Conservation (phyloP, 2,329 filamentous ascomycete species). For the Talaromyces amestolkiae region DNA sequence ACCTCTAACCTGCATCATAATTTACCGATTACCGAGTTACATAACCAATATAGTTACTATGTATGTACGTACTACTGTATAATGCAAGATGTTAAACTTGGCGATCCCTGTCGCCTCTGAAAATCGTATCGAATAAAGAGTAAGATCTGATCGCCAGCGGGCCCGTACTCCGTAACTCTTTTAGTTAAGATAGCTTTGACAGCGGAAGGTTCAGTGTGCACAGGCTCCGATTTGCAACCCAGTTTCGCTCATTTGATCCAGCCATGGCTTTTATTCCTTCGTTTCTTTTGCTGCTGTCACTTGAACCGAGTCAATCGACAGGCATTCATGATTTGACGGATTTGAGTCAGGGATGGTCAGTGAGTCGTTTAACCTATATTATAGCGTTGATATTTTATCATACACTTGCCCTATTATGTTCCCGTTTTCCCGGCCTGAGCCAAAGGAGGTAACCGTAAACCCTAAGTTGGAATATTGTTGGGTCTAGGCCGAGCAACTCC, state of each 20-base stretch:
- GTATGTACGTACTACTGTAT: background rate
- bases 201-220: background rate
- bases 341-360: background rate
- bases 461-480: background rate
- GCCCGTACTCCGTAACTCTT: background rate
- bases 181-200: background rate
- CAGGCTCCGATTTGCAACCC: slow-evolving; percentile 3
- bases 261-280: slow-evolving; percentile 3
- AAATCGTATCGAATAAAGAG: background rate
- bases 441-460: background rate
- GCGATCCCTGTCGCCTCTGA: background rate
- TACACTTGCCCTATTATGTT: background rate
- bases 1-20: background rate
- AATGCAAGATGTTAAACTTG: background rate
- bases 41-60: background rate
- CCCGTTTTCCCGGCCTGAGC: background rate
- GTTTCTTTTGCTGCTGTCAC: slow-evolving; percentile 1
- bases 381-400: background rate
- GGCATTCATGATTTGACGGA: background rate
- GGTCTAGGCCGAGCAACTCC: background rate
- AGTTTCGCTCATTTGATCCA: background rate
- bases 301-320: background rate
- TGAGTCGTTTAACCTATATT: background rate
- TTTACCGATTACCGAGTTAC: background rate
- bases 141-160: background rate